Percentiles rank a stretch among this genome's conserved stretches.
These are phyloP conservation scores for Plasmodium ovale DNA, from an alignment of 169 alveolate genomes.

Conservation along the genomic window DNA sequence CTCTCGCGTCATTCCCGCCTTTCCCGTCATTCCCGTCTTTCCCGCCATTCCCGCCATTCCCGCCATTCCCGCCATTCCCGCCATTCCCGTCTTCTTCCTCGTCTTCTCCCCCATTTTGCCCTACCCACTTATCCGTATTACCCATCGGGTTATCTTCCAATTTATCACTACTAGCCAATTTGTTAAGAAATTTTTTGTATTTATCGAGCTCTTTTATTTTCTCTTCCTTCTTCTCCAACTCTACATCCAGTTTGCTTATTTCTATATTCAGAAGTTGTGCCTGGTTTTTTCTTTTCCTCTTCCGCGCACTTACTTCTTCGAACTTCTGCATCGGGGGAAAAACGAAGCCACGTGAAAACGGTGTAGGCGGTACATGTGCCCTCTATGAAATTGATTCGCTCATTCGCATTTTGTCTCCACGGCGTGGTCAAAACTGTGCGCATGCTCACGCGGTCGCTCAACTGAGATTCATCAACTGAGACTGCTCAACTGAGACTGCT, in stretches of 20 bases:
- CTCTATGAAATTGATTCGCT: too few species aligned
- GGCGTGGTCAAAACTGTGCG: too few species aligned
- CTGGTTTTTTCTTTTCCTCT: constrained; percentile 54
- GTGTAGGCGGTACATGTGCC: too few species aligned
- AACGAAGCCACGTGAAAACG: neutral
- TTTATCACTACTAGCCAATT: constrained; percentile 53
- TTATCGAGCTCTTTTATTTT: constrained; percentile 72
- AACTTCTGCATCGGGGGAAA: constrained; percentile 14
- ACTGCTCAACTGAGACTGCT: too few species aligned
- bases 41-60: neutral
- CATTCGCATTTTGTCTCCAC: too few species aligned
- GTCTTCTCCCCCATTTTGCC: constrained; percentile 5
- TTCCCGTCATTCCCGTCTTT: constrained; percentile 38
- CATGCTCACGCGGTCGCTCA: too few species aligned
- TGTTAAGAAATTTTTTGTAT: constrained; percentile 43
- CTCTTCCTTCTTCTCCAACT: constrained; percentile 62
- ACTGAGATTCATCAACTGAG: too few species aligned
- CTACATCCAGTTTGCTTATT: constrained; percentile 68
- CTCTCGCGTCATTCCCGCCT: neutral
- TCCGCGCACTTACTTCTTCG: constrained; percentile 42
- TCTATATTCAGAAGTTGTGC: constrained; percentile 63
- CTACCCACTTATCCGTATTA: too few species aligned
- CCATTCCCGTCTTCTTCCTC: constrained; percentile 12
- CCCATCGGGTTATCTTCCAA: neutral
- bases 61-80: constrained; percentile 38